Conservation (phyloP, 768 basidiomycete species). For the Trametes maxima region DNA sequence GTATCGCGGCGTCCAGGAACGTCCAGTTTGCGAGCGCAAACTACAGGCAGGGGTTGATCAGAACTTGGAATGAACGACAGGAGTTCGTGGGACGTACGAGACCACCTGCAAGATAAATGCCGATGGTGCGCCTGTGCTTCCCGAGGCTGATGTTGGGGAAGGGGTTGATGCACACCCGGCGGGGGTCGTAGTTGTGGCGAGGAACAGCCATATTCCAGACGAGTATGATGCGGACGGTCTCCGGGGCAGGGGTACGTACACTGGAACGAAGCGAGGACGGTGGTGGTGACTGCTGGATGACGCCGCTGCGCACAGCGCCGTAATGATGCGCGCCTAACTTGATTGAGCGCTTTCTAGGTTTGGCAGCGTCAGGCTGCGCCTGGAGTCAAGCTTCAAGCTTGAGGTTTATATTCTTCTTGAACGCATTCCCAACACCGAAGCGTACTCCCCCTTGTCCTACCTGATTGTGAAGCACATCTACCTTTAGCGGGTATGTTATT, state of each 20-base stretch:
- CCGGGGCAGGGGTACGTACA: background rate
- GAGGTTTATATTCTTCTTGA: no score
- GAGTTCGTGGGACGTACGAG: constrained; percentile 60
- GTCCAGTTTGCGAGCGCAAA: constrained; percentile 96
- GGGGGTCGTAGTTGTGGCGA: constrained; percentile 78
- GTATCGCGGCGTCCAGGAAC: constrained; percentile 90
- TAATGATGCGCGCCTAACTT: background rate
- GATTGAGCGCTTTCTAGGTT: no score
- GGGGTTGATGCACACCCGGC: constrained; percentile 85
- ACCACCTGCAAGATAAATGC: constrained; percentile 90
- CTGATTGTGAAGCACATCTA: no score
- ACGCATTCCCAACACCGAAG: no score
- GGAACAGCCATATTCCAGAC: constrained; percentile 57
- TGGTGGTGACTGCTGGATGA: background rate
- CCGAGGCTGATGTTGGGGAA: constrained; percentile 78
- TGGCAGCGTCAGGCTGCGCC: no score
- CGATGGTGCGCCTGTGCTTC: constrained; percentile 77
- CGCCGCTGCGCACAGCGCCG: background rate
- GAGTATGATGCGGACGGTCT: background rate
- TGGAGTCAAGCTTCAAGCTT: no score
- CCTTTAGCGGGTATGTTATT: no score
- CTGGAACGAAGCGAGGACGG: background rate
- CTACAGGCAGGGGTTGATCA: constrained; percentile 42
- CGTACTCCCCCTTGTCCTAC: no score
- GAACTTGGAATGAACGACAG: background rate